phyloP scores from a whole-genome alignment of 1,284 basidiomycete species.

The Apiotrichum gracile region DNA sequence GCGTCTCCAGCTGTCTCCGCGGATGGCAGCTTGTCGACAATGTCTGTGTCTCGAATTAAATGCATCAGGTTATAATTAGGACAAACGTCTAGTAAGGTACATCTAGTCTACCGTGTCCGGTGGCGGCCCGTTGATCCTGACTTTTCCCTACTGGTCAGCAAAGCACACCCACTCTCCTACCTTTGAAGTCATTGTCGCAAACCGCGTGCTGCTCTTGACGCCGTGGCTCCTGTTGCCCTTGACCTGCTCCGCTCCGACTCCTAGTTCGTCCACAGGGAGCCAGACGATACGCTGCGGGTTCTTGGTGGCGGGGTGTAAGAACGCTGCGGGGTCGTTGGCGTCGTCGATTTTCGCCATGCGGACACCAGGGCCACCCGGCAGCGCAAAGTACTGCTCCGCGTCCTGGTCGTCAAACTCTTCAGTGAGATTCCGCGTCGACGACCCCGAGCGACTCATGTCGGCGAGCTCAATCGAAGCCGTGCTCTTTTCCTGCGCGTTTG shows the following conservation, averaged over 20 bases:
- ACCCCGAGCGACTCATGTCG: neutral
- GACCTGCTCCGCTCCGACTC: constrained; percentile 61
- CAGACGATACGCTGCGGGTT: constrained; percentile 70
- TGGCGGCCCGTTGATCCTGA: constrained; percentile 52
- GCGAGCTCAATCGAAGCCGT: neutral
- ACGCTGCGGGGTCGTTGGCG: constrained; percentile 48
- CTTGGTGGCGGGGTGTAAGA: constrained; percentile 73
- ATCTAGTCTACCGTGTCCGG: constrained; percentile 19
- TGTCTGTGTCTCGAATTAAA: too few relatives aligned
- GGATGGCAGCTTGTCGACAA: too few relatives aligned
- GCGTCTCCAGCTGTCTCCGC: too few relatives aligned
- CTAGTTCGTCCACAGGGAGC: constrained; percentile 68
- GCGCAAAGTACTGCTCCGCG: constrained; percentile 34
- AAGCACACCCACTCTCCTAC: neutral
- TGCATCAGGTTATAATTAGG: too few relatives aligned
- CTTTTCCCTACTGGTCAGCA: constrained; percentile 49
- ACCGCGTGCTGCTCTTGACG: constrained; percentile 55
- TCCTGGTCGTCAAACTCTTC: neutral
- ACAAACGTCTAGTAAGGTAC: too few relatives aligned
- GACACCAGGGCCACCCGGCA: constrained; percentile 41
- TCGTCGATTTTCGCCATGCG: constrained; percentile 10
- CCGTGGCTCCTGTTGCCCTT: constrained; percentile 55
- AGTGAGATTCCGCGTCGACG: neutral
- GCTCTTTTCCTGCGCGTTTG: neutral
- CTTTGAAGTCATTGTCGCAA: constrained; percentile 51